These are phyloP conservation scores for Citrus unshiu DNA, from an alignment of 345 rosid genomes.

Conservation along the genomic window DNA sequence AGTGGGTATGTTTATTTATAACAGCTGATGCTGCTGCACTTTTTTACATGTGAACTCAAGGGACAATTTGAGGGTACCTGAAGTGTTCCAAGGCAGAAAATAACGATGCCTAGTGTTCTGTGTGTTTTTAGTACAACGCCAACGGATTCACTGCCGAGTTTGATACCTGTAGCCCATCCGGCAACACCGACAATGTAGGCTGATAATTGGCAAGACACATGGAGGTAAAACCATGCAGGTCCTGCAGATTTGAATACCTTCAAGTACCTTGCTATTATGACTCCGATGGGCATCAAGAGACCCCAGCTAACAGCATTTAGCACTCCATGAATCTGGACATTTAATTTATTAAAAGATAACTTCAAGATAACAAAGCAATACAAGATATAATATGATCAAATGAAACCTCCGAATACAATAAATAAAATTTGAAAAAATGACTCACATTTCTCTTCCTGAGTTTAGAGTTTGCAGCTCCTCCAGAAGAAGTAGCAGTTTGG, in stretches of 20 bases:
- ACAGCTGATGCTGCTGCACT: too few species aligned
- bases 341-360: background rate
- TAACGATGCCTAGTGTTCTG: conserved; percentile 66
- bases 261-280: conserved; percentile 72
- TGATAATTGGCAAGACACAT: conserved; percentile 62
- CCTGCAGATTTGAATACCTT: conserved; percentile 69
- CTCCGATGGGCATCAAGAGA: conserved; percentile 75
- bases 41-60: background rate
- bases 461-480: conserved; percentile 42
- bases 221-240: conserved; percentile 90
- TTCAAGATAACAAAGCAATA: too few species aligned
- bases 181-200: conserved; percentile 79
- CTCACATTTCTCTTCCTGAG: conserved; percentile 61
- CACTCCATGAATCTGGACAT: conserved; percentile 74
- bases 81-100: conserved; percentile 77
- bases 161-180: conserved; percentile 88
- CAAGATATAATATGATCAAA: too few species aligned
- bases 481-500: conserved; percentile 25
- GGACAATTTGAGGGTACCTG: conserved; percentile 41
- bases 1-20: too few species aligned
- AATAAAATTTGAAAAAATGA: background rate
- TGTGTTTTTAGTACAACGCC: conserved; percentile 52
- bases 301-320: conserved; percentile 89
- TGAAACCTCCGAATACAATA: background rate
- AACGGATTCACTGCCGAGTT: conserved; percentile 75